Base-by-base conservation (phyloP, 2,329 filamentous ascomycete species). In the Fusarium burgessii region DNA sequence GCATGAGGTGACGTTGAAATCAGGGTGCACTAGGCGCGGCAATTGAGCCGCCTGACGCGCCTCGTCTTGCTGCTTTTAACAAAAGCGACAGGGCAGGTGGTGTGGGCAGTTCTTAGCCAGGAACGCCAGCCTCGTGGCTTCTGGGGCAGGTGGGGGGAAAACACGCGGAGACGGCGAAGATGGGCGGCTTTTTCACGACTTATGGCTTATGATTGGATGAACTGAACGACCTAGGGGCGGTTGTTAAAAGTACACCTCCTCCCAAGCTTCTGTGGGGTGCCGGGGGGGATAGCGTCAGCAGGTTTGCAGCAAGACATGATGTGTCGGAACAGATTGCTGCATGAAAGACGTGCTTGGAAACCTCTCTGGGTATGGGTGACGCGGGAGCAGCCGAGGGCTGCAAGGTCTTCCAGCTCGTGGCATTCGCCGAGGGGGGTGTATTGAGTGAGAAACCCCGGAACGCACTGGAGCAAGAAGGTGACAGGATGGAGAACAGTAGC, bases 131-230 rank as follows among this genome's bases (percentile, higher is more conserved):
- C 56, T 76, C 62, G 72, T 72, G 72, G 74, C 71, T 70, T 60
- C 71, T 68, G 68, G 70, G 58, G 76, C 68, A 63, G 72, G 72
- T 77, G 75, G 70, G 67, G 69, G 64, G 55, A 47, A 60, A 70
- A 58, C 42, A 66, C 49, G 51, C 43, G 51, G 63, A 64, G 62
- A 58, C 25, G 52, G 58, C 46, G 51, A 62, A 57, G 51, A 57
- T 55, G 58, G 78, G 79, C 76, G 78, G 77, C 73, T 80, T 78
- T 83, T 83, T 82, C 80, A 85, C 79, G 82, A 82, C 77, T 82
- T 81, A 86, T 80, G 85, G 84, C 74, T 82, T 82, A 85, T 88
- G 86, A 88, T 88, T 88, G 86, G 86, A 82, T 74, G 74, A 74
- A 57, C 54, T 58, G 63, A 77, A 77, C 69, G 75, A 77, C 77